Evolutionary conservation across 2,329 filamentous ascomycete genomes (phyloP), one percentile per base, ranked within the genome.

Genomic region (Periconia sp.): DNA sequence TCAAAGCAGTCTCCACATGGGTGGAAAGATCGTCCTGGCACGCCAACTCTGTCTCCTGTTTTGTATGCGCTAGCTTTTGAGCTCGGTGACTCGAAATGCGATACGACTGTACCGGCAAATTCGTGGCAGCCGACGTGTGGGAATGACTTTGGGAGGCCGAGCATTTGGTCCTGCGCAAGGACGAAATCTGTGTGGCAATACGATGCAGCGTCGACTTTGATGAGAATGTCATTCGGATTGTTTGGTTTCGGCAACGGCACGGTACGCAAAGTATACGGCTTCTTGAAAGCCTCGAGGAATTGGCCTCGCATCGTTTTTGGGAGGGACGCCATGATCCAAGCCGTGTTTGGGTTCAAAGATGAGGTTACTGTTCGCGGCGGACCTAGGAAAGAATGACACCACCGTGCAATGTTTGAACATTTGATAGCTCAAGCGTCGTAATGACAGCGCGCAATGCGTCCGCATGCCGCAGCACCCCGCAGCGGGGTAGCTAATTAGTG

Each of bases 121-220:
- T 78, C 75, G 52, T 77, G 74, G 40, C 69, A 72, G 25, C 73
- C 69, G 24, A 76, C 57, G 48, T 75, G 74, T 6, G 75, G 75
- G 36, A 76, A 70, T 4, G 50, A 52, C 2, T 63, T 62, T 1
- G 74, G 72, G 19, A 65, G 48, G 2, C 55, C 57, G 5, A 53
- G 56, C 61, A 71, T 64, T 25, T 63, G 50, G 11, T 69, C 70
- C 25, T 63, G 47, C 21, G 69, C 65, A 13, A 73, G 56, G 7
- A 72, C 65, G 18, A 56, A 63, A 38, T 73, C 70, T 9, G 73
- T 77, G 51, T 77, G 74, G 56, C 73, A 77, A 51, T 77, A 78
- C 1, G 73, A 76, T 8, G 73, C 73, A 4, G 75, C 75, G 34
- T 72, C 68, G 25, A 78, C 74, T 43, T 68, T 69, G 54, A 78